phyloP scores from a whole-genome alignment of 148 eudicot species.

The Silene uniflora region DNA sequence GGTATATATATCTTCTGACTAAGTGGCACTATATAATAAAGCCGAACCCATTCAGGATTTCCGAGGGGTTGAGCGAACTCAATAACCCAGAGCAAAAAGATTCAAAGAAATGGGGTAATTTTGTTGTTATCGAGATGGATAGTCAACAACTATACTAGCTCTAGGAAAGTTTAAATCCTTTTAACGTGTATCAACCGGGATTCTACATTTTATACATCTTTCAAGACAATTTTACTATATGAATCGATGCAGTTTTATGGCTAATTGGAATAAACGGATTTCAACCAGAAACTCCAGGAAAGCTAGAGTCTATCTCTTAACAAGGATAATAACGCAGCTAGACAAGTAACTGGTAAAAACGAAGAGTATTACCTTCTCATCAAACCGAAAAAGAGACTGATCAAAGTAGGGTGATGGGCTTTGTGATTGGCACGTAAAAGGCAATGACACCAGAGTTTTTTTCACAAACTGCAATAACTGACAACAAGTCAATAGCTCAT shows the following conservation, averaged over 20 bases:
- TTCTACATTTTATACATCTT: background rate
- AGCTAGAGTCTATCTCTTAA: background rate
- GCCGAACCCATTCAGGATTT: background rate
- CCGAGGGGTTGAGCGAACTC: background rate
- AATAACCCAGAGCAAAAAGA: background rate
- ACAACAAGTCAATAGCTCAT: background rate
- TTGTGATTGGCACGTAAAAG: slow-evolving; percentile 82
- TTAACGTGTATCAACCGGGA: background rate
- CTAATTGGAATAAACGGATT: background rate
- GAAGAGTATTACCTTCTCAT: slow-evolving; percentile 73
- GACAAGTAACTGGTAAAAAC: background rate
- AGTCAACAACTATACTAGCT: background rate
- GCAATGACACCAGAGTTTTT: slow-evolving; percentile 75
- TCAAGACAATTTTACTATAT: background rate
- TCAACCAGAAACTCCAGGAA: background rate
- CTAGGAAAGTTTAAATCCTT: slow-evolving; percentile 3
- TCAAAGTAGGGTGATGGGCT: slow-evolving; percentile 98
- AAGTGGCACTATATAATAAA: background rate
- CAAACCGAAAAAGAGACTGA: slow-evolving; percentile 91
- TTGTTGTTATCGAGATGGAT: background rate
- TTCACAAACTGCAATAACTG: slow-evolving; percentile 79
- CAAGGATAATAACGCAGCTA: too few relatives aligned
- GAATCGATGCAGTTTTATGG: background rate
- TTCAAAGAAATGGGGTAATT: background rate
- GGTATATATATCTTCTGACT: background rate